Evolutionary conservation across 768 basidiomycete genomes (phyloP), one percentile per base, ranked within the genome.

Genomic region (Lactarius trivialis): DNA sequence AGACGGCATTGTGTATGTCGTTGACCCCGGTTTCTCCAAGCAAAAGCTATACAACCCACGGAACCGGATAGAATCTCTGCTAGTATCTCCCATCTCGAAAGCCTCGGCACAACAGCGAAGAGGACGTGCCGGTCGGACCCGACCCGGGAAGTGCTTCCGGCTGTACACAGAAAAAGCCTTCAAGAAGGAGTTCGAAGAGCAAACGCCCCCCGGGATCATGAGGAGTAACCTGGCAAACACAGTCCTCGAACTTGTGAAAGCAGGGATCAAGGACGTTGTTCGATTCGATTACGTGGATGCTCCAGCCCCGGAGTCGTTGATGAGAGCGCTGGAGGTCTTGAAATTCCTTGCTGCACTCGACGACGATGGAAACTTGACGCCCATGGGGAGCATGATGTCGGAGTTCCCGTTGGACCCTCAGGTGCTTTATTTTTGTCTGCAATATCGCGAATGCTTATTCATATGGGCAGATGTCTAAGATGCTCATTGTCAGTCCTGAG

Each of bases 391-490:
- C 37, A 87, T 93, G 63, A 98, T 98, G 96, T 95, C 97, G 0
- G 93, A 98, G 68, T 98, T 98, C 78, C 96, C 95, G 12, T 81
- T 99, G n/a, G 96, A 98, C 73, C 96, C 96, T 45, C 94, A 95
- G 79, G 91, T 89, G 66, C 8, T 34, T 37, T 14, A 19, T 39
- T 14, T 11, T 21, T 17, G 7, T n/a, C 5, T 32, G 41, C 28
- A 9, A 7, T 24, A 41, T 24, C 14, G 21, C 48, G n/a, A 19
- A 26, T 15, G 15, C 26, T 48, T 32, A 56, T 15, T n/a, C 17
- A 19, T 12, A n/a, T 58, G 21, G 19, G 36, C 65, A 92, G 86
- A 80, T 97, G 68, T 85, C 96, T 30, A 97, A 97, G 74, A 88
- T 97, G 84, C 81, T 98, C 55, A 93, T 98, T 64, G 82, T 86